Percentiles rank a stretch among this genome's conserved stretches.
phyloP scores from a whole-genome alignment of 2,329 filamentous ascomycete species.

The Polychaeton citri region DNA sequence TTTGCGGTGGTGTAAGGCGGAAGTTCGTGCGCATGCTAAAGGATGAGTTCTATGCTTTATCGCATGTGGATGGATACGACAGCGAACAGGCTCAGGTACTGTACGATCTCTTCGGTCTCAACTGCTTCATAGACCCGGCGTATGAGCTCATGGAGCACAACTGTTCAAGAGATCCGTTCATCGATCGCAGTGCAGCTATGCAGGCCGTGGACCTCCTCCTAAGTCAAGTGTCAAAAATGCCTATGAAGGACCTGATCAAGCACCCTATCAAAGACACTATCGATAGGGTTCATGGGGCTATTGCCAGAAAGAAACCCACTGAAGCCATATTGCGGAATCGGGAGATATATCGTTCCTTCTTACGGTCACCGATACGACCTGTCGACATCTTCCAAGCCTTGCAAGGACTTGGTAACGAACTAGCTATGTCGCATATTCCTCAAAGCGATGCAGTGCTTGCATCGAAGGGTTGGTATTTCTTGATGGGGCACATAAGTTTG shows the following conservation, averaged over 20 bases:
- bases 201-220: conserved; percentile 76
- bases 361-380: conserved; percentile 76
- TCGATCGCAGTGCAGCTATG: conserved; percentile 70
- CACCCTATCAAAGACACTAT: conserved; percentile 82
- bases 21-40: conserved; percentile 83
- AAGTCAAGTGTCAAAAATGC: conserved; percentile 65
- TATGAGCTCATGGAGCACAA: conserved; percentile 52
- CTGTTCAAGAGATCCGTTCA: conserved; percentile 55
- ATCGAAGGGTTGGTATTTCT: conserved; percentile 78
- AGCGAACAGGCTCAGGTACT: conserved; percentile 76
- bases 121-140: conserved; percentile 33
- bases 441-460: conserved; percentile 58
- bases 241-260: conserved; percentile 82
- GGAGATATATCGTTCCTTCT: conserved; percentile 64
- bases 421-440: conserved; percentile 48
- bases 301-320: conserved; percentile 63
- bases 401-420: conserved; percentile 60
- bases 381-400: conserved; percentile 68
- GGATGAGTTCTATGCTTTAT: conserved; percentile 64
- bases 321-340: conserved; percentile 78
- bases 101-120: conserved; percentile 70
- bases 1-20: conserved; percentile 75
- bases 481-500: conserved; percentile 76
- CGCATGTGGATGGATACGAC: conserved; percentile 68
- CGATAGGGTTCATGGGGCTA: conserved; percentile 80